Percentiles rank a stretch among this genome's conserved stretches.
Evolutionary conservation across 495 filamentous ascomycete species (phyloP).

Genomic region (Aspergillus hancockii): DNA sequence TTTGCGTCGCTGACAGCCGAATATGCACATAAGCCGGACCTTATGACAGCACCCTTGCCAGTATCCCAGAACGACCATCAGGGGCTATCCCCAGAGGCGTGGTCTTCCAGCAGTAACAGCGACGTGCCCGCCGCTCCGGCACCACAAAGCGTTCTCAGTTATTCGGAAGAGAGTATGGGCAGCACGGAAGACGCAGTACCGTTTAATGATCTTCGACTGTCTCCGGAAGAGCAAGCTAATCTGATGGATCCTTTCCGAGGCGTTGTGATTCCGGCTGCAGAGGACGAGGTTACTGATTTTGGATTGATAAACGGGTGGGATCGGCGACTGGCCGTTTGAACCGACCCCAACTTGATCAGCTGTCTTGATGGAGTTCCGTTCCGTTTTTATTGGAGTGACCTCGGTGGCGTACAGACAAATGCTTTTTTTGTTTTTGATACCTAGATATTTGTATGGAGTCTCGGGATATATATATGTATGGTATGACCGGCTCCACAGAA

Average conservation of each 20-base stretch:
- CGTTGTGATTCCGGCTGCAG: constrained; percentile 46
- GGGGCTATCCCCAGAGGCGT: constrained; percentile 41
- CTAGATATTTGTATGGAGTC: background rate
- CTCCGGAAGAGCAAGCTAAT: constrained; percentile 31
- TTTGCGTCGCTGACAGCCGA: constrained; percentile 46
- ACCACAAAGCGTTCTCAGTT: constrained; percentile 70
- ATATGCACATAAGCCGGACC: constrained; percentile 33
- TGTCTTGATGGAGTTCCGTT: background rate
- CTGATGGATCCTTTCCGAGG: constrained; percentile 47
- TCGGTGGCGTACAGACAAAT: background rate
- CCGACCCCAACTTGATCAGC: background rate
- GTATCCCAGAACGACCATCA: constrained; percentile 32
- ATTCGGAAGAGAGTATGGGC: constrained; percentile 74
- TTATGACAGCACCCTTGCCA: constrained; percentile 16
- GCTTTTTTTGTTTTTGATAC: background rate
- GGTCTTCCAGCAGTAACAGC: constrained; percentile 43
- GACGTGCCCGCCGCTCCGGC: constrained; percentile 39
- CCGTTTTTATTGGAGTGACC: background rate
- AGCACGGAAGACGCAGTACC: constrained; percentile 46
- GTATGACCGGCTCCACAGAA: background rate
- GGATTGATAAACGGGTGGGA: constrained; percentile 37
- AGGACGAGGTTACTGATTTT: constrained; percentile 39
- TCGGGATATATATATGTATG: background rate
- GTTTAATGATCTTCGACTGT: constrained; percentile 24
- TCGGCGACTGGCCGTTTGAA: constrained; percentile 41